Conservation (phyloP, 2,329 filamentous ascomycete genomes). For the Pseudogymnoascus sp. region DNA sequence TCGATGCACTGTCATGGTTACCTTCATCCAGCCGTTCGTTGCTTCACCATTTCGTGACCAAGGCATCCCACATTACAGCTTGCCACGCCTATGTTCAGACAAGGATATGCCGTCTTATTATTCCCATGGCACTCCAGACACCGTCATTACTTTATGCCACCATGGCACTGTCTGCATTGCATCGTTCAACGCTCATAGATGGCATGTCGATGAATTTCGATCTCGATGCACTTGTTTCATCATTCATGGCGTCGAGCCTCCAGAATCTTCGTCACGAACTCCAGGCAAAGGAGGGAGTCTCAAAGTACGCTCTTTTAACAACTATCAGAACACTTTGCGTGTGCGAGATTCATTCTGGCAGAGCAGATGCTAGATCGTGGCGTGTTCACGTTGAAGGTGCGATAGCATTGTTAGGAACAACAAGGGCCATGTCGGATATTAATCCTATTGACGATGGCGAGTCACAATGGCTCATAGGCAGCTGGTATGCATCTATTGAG, state of each 20-base stretch:
- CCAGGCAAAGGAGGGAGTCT: conserved; percentile 26
- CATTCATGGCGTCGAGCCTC: conserved; percentile 33
- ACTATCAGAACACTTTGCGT: conserved; percentile 36
- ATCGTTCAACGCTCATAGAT: conserved; percentile 31
- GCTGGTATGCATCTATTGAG: conserved; percentile 35
- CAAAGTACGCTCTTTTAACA: conserved; percentile 30
- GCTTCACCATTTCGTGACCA: conserved; percentile 33
- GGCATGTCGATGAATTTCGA: conserved; percentile 29
- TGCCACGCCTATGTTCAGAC: conserved; percentile 33
- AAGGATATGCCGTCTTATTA: conserved; percentile 34
- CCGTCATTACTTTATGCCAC: conserved; percentile 36
- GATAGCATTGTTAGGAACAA: conserved; percentile 29
- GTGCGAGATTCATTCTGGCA: conserved; percentile 35
- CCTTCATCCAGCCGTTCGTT: conserved; percentile 29
- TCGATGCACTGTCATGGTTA: conserved; percentile 32
- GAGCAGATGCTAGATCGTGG: conserved; percentile 32
- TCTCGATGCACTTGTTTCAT: conserved; percentile 30
- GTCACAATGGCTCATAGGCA: conserved; percentile 24
- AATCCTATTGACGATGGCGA: not conserved
- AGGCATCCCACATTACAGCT: conserved; percentile 34
- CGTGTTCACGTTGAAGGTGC: conserved; percentile 36
- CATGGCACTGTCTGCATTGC: conserved; percentile 35
- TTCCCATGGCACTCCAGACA: conserved; percentile 36
- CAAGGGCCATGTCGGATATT: conserved; percentile 13
- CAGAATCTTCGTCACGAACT: conserved; percentile 34